Evolutionary conservation across 2,329 filamentous ascomycete species (phyloP).

Genomic region (Clonostachys byssicola): DNA sequence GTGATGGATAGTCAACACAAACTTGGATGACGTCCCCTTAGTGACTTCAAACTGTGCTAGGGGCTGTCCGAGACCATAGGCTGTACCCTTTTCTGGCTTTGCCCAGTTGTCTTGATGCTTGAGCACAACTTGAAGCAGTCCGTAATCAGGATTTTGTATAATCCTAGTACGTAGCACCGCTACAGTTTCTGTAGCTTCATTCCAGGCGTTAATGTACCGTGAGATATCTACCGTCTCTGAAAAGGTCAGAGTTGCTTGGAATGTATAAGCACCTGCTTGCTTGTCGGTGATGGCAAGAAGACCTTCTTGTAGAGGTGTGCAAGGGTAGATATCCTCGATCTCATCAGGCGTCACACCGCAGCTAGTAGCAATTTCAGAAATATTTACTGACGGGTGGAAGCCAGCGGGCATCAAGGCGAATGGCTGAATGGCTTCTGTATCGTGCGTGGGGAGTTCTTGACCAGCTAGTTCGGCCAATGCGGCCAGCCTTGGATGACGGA

Average conservation of each 20-base stretch:
- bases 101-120: not conserved
- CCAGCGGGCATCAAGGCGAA: too few relatives aligned
- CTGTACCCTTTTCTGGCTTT: not conserved
- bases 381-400: too few relatives aligned
- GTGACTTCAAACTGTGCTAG: constrained; percentile 2
- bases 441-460: too few relatives aligned
- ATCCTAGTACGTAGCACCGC: not conserved
- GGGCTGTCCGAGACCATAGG: constrained; percentile 1
- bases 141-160: not conserved
- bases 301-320: constrained; percentile 26
- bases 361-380: not conserved
- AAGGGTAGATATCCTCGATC: constrained; percentile 26
- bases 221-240: constrained; percentile 3
- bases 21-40: constrained; percentile 4
- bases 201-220: constrained; percentile 8
- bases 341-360: not conserved
- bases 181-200: not conserved
- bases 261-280: not conserved
- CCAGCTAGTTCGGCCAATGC: too few relatives aligned
- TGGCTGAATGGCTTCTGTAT: too few relatives aligned
- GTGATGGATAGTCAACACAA: constrained; percentile 6
- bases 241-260: not conserved
- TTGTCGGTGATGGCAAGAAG: constrained; percentile 10
- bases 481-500: constrained; percentile 7
- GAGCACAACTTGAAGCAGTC: not conserved